These are phyloP conservation scores for Ceratocystis lukuohia DNA, from an alignment of 2,329 filamentous ascomycete species.

Conservation along the genomic window DNA sequence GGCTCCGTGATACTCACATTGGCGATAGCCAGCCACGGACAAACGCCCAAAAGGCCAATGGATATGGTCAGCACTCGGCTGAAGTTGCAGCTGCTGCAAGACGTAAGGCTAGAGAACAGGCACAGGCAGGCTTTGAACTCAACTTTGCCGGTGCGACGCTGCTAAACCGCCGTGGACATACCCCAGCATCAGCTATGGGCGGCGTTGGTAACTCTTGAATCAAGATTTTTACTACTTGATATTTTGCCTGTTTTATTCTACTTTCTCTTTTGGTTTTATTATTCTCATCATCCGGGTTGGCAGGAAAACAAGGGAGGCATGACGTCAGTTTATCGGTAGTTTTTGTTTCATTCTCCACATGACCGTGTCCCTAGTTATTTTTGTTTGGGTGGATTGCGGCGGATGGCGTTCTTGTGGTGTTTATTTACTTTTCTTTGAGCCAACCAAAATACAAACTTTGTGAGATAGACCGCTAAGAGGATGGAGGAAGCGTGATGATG, in stretches of 20 bases:
- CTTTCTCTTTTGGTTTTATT: constrained; percentile 2
- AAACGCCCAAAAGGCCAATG: constrained; percentile 35
- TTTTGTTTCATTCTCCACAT: constrained; percentile 1
- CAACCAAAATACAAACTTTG: neutral
- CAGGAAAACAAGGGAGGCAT: constrained; percentile 3
- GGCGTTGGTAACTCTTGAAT: neutral
- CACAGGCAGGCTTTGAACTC: constrained; percentile 77
- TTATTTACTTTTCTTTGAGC: neutral
- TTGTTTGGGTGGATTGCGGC: neutral
- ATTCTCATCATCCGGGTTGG: neutral
- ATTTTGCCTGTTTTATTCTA: constrained; percentile 7
- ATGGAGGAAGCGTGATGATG: constrained; percentile 1
- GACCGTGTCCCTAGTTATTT: neutral
- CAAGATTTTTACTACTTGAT: neutral
- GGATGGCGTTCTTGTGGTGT: constrained; percentile 13
- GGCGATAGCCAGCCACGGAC: constrained; percentile 42
- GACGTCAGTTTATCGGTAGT: neutral
- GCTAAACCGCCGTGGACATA: constrained; percentile 55
- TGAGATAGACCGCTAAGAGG: neutral
- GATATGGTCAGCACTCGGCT: constrained; percentile 82
- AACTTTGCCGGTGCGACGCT: constrained; percentile 84
- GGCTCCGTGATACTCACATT: constrained; percentile 73
- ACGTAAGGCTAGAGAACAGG: constrained; percentile 57
- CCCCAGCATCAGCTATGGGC: constrained; percentile 32
- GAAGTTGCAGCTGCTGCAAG: constrained; percentile 72